phyloP scores from a whole-genome alignment of 1,284 basidiomycete species.

The Ganoderma lingzhi region DNA sequence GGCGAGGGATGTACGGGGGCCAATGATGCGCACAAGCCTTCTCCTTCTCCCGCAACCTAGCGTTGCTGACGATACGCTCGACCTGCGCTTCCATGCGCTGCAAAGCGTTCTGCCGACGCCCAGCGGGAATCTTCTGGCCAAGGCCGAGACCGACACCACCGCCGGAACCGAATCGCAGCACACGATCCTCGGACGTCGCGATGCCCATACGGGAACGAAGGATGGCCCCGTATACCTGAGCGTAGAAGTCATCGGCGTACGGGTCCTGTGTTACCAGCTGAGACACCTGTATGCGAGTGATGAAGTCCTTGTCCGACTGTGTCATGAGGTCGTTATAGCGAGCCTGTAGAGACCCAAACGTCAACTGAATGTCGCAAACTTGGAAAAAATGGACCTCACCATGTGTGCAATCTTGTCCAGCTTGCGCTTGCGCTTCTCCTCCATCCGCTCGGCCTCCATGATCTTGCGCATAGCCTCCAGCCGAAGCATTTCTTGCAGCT shows the following conservation, averaged over 20 bases:
- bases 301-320: slow-evolving; percentile 99
- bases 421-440: slow-evolving; percentile 82
- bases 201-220: slow-evolving; percentile 81
- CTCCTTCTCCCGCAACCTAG: slow-evolving; percentile 86
- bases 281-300: slow-evolving; percentile 98
- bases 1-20: not conserved
- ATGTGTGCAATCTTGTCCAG: slow-evolving; percentile 88
- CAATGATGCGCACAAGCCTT: slow-evolving; percentile 66
- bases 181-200: slow-evolving; percentile 72
- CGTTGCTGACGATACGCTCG: slow-evolving; percentile 94
- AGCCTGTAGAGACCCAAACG: slow-evolving; percentile 60
- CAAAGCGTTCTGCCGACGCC: slow-evolving; percentile 91
- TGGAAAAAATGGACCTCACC: slow-evolving; percentile 51
- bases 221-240: slow-evolving; percentile 93
- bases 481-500: slow-evolving; percentile 74
- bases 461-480: slow-evolving; percentile 87
- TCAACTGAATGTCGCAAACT: not conserved
- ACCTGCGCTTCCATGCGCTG: slow-evolving; percentile 98
- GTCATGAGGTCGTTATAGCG: slow-evolving; percentile 99
- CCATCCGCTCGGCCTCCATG: slow-evolving; percentile 85
- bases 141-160: slow-evolving; percentile 86
- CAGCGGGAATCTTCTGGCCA: slow-evolving; percentile 63
- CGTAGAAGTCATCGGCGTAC: slow-evolving; percentile 98
- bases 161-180: slow-evolving; percentile 83
- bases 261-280: slow-evolving; percentile 97